Evolutionary conservation across 2,329 filamentous ascomycete genomes (phyloP).

Genomic region (Lasiodiplodia theobromae): DNA sequence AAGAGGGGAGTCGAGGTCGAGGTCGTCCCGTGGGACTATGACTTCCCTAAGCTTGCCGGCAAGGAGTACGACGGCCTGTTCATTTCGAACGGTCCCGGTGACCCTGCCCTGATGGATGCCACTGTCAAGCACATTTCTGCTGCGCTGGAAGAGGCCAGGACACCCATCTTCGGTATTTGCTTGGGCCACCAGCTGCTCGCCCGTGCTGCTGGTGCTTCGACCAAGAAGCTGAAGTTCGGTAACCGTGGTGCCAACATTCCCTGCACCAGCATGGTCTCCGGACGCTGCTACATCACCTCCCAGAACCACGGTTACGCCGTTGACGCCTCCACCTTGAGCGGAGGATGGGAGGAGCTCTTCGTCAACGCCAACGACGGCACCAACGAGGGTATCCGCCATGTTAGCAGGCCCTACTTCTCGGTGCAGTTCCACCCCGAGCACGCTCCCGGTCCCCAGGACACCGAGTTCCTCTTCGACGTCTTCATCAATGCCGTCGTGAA

Average conservation of each 20-base stretch:
- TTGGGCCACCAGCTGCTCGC: conserved; percentile 93
- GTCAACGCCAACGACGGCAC: conserved; percentile 98
- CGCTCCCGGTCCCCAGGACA: conserved; percentile 92
- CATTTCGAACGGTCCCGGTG: conserved; percentile 96
- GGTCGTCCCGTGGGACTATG: conserved; percentile 95
- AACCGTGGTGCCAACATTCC: conserved; percentile 99
- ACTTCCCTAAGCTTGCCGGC: conserved; percentile 78
- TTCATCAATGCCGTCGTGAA: conserved; percentile 86
- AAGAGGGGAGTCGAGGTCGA: conserved; percentile 91
- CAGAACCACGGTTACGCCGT: conserved; percentile 98
- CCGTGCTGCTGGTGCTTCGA: conserved; percentile 82
- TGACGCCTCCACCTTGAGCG: conserved; percentile 75
- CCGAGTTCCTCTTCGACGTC: conserved; percentile 95
- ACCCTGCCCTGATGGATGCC: conserved; percentile 82
- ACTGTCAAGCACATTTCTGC: conserved; percentile 82
- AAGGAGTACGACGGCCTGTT: conserved; percentile 96
- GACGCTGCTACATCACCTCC: conserved; percentile 97
- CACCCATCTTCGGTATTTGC: conserved; percentile 95
- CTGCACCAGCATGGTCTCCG: conserved; percentile 93
- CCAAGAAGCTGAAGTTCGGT: conserved; percentile 98
- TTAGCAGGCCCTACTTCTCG: conserved; percentile 89
- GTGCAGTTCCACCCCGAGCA: conserved; percentile 99
- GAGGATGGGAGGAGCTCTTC: conserved; percentile 91
- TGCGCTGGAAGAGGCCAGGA: conserved; percentile 78
- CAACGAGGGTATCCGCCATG: conserved; percentile 96